Evolutionary conservation across 257 asterid genomes (phyloP).

Genomic region (Nemophila menziesii): DNA sequence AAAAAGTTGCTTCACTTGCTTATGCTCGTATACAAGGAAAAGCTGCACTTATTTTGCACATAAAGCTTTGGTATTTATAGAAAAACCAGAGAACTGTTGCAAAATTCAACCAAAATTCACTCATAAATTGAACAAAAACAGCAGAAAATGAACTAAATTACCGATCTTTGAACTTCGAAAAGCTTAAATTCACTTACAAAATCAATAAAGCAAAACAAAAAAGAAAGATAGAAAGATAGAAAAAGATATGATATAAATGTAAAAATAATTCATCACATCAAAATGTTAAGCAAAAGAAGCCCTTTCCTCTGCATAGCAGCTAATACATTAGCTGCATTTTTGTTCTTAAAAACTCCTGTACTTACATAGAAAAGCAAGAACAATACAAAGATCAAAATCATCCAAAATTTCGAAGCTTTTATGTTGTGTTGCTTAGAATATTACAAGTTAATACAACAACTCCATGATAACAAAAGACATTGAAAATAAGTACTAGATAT

Average conservation of each 20-base stretch:
- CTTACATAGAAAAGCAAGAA: conserved; percentile 13
- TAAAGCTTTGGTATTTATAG: no score
- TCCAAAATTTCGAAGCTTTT: conserved; percentile 82
- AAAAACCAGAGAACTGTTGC: no score
- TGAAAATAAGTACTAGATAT: not conserved
- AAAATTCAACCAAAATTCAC: no score
- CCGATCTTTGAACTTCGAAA: no score
- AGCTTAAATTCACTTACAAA: no score
- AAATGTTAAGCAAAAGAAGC: conserved; percentile 12
- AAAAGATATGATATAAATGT: not conserved
- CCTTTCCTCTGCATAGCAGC: conserved; percentile 22
- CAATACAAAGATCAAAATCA: conserved; percentile 25
- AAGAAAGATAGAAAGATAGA: no score
- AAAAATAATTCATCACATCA: not conserved
- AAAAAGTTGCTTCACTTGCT: conserved; percentile 95
- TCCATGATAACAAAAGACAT: conserved; percentile 19
- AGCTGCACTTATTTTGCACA: conserved; percentile 88
- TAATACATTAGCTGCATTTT: conserved; percentile 20
- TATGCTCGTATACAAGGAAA: conserved; percentile 98
- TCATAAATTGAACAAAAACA: no score
- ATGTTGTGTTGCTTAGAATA: conserved; percentile 34
- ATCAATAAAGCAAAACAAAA: no score
- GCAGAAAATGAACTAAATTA: no score
- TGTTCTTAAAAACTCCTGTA: conserved; percentile 27
- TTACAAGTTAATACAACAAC: conserved; percentile 13